phyloP scores from a whole-genome alignment of 768 basidiomycete genomes.

The Amanita thiersii region DNA sequence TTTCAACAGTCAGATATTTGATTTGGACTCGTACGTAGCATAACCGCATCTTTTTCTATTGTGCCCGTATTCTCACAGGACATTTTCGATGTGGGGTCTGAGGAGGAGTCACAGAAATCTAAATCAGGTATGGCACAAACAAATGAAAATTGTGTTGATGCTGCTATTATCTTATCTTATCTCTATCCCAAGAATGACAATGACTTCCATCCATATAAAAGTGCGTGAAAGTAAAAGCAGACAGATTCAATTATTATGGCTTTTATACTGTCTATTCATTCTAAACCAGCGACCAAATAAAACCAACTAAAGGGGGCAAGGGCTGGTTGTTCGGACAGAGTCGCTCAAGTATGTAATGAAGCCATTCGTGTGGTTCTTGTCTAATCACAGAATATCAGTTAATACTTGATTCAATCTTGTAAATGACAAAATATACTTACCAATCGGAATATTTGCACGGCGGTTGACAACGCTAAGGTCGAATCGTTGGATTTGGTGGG shows the following conservation, averaged over 20 bases:
- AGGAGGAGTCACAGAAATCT: not conserved
- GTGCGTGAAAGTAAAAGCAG: too few relatives aligned
- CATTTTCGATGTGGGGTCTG: not conserved
- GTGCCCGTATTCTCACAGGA: constrained; percentile 5
- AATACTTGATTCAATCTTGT: not conserved
- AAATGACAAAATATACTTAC: constrained; percentile 15
- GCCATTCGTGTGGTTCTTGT: not conserved
- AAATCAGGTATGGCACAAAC: not conserved
- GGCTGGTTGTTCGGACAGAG: too few relatives aligned
- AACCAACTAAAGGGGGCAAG: not conserved
- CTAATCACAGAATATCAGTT: not conserved
- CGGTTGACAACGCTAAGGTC: constrained; percentile 23
- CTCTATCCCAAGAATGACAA: too few relatives aligned
- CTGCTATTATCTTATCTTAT: too few relatives aligned
- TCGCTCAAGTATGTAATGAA: constrained; percentile 4
- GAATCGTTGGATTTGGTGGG: constrained; percentile 17
- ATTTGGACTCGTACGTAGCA: constrained; percentile 4
- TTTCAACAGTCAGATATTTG: not conserved
- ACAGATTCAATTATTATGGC: constrained; percentile 1
- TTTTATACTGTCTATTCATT: constrained; percentile 1
- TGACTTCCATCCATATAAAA: not conserved
- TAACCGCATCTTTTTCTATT: constrained; percentile 2
- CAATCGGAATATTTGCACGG: constrained; percentile 23
- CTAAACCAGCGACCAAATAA: not conserved
- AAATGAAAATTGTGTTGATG: not conserved